Conservation (phyloP, 148 eudicot species). For the Limonium bicolor region DNA sequence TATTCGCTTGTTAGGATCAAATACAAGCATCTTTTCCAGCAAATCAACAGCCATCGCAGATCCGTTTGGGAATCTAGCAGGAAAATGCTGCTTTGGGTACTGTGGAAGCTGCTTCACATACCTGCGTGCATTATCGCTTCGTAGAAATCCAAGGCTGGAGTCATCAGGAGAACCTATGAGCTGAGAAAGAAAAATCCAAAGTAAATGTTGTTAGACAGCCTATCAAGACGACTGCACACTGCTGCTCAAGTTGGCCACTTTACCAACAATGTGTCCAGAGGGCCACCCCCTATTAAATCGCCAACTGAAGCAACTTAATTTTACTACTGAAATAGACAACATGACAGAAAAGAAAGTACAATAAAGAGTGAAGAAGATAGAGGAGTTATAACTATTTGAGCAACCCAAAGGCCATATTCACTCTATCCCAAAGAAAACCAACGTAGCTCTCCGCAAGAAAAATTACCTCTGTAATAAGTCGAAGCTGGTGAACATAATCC, state of each 20-base stretch:
- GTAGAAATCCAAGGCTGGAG: background rate
- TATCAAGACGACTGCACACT: background rate
- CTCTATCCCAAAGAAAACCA: background rate
- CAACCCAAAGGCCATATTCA: background rate
- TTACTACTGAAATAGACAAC: too few species aligned
- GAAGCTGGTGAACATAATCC: slow-evolving; percentile 1
- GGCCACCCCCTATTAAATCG: too few species aligned
- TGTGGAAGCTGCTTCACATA: background rate
- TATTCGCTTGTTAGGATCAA: slow-evolving; percentile 2
- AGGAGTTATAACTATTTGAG: background rate
- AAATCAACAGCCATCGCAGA: slow-evolving; percentile 6
- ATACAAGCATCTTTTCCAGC: slow-evolving; percentile 2
- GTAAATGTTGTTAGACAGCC: background rate
- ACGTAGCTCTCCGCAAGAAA: background rate
- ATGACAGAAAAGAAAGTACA: background rate
- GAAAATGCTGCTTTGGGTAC: slow-evolving; percentile 1
- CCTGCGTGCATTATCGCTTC: background rate
- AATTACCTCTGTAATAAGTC: slow-evolving; percentile 3
- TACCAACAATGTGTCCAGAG: too few species aligned
- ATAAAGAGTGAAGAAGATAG: background rate
- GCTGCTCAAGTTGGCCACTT: too few species aligned
- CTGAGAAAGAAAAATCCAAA: background rate
- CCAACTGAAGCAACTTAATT: too few species aligned
- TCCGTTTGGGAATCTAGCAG: slow-evolving; percentile 1
- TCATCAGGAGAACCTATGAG: slow-evolving; percentile 5